Base-by-base conservation (phyloP, 2,329 filamentous ascomycete species). In the Alternaria triticina region DNA sequence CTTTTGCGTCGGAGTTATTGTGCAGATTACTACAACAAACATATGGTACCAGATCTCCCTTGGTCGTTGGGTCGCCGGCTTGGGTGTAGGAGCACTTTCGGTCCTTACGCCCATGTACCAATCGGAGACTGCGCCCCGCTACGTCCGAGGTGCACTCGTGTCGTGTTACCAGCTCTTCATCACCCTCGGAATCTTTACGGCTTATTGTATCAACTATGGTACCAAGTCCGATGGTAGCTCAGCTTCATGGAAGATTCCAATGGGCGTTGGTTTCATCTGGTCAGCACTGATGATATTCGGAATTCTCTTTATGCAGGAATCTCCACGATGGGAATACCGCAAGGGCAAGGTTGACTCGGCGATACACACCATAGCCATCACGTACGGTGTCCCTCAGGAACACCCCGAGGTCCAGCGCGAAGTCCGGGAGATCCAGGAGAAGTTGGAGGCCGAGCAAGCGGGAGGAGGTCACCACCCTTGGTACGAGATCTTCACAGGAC, bases 151-250 rank as follows among this genome's bases (percentile, higher is more conserved):
- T 71, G 83, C 88, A 7, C 83, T 91, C 43, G 85, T 91, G 11
- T 76, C 86, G 1, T 86, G 84, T 55, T 91, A 91, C 77, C 90
- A 91, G 81, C 84, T 91, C 4, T 87, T 90, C 75, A 89, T 91
- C 74, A 91, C 89, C 0, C 81, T 91, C 27, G 90, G 90, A 51
- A 91, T 92, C 75, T 88, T 83, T 57, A 73, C 82, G 22, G 84
- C 81, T 2, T 81, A 81, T 62, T 78, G 79, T 70, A 82, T 85
- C 77, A 89, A 91, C 75, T 90, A 82, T 72, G 88, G 88, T 7
- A 91, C 89, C 7, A 81, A 87, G 66, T 78, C 75, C 3, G 81
- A 81, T 54, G 17, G 54, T 1, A 82, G 79, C 67, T 84, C 85
- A 22, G 82, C 83, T 3, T 84, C 87, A 12, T 92, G 89, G 89